These are phyloP conservation scores for Starmerella asiatica DNA, from an alignment of 805 yeast genomes.

Conservation along the genomic window DNA sequence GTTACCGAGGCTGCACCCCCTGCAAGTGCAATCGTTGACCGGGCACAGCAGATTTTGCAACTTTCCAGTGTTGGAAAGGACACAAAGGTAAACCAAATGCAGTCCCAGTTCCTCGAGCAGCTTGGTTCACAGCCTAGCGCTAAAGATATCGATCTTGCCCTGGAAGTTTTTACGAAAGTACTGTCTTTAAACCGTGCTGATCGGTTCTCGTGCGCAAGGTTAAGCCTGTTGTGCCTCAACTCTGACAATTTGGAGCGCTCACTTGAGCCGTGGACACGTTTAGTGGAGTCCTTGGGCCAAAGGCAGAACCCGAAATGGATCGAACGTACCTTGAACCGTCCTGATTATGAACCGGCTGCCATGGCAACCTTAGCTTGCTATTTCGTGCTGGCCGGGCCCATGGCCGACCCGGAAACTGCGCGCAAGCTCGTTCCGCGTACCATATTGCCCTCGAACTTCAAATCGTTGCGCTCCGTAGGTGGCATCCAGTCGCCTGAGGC, in stretches of 20 bases:
- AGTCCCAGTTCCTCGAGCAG: constrained; percentile 5
- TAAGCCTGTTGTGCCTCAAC: constrained; percentile 20
- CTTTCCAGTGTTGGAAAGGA: not conserved
- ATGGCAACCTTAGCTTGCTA: constrained; percentile 26
- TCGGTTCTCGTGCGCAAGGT: constrained; percentile 15
- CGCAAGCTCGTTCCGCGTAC: constrained; percentile 23
- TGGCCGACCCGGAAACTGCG: constrained; percentile 22
- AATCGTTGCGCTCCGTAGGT: constrained; percentile 8
- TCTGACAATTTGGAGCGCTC: constrained; percentile 21
- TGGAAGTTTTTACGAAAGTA: constrained; percentile 11
- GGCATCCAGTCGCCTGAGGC: constrained; percentile 7
- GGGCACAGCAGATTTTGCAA: constrained; percentile 5
- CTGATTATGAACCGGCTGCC: constrained; percentile 23
- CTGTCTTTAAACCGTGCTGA: constrained; percentile 6
- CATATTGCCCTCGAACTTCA: constrained; percentile 18
- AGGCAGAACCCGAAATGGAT: constrained; percentile 3
- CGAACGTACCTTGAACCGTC: constrained; percentile 13
- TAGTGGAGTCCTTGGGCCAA: constrained; percentile 22
- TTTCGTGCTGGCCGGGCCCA: constrained; percentile 17
- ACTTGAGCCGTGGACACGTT: constrained; percentile 26
- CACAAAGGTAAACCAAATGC: constrained; percentile 1
- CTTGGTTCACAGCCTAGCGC: constrained; percentile 2
- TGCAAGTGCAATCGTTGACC: not conserved
- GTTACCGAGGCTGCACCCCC: not conserved
- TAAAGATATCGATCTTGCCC: constrained; percentile 10